A percentile compares a stretch with the other conserved stretches of the same genome.
Evolutionary conservation across 2,329 filamentous ascomycete species (phyloP).

Genomic region (Rosellinia necatrix): DNA sequence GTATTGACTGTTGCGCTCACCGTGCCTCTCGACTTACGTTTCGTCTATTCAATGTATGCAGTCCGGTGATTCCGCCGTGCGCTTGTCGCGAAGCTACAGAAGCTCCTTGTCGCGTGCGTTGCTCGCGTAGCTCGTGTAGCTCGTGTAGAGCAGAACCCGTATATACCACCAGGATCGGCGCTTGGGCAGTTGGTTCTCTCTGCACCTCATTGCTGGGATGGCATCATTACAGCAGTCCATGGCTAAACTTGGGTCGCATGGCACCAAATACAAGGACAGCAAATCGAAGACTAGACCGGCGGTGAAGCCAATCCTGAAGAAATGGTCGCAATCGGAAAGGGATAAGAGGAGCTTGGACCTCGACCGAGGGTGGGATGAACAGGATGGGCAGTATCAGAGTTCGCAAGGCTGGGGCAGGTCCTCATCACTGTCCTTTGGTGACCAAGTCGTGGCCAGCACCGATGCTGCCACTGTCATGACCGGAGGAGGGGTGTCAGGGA

Average conservation of each 20-base stretch:
- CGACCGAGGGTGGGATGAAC: constrained; percentile 63
- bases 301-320: constrained; percentile 68
- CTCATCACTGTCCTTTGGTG: constrained; percentile 24
- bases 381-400: constrained; percentile 46
- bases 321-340: constrained; percentile 53
- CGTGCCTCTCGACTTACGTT: constrained; percentile 8
- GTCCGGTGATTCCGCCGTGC: constrained; percentile 21
- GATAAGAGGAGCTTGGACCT: constrained; percentile 68
- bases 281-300: constrained; percentile 54
- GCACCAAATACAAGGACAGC: constrained; percentile 43
- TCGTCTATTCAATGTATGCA: constrained; percentile 23
- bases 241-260: constrained; percentile 36
- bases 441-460: constrained; percentile 15
- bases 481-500: constrained; percentile 7
- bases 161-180: constrained; percentile 23
- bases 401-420: constrained; percentile 31
- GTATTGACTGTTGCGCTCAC: background rate
- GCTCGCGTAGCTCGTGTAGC: no score
- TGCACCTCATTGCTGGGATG: constrained; percentile 37
- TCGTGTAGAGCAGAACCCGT: constrained; percentile 5
- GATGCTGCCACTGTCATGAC: background rate
- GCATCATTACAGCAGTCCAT: constrained; percentile 43
- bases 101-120: constrained; percentile 4
- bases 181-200: constrained; percentile 4
- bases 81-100: constrained; percentile 19